Conservation (phyloP, 179 eudicot genomes). For the Amaranthus tricolor region DNA sequence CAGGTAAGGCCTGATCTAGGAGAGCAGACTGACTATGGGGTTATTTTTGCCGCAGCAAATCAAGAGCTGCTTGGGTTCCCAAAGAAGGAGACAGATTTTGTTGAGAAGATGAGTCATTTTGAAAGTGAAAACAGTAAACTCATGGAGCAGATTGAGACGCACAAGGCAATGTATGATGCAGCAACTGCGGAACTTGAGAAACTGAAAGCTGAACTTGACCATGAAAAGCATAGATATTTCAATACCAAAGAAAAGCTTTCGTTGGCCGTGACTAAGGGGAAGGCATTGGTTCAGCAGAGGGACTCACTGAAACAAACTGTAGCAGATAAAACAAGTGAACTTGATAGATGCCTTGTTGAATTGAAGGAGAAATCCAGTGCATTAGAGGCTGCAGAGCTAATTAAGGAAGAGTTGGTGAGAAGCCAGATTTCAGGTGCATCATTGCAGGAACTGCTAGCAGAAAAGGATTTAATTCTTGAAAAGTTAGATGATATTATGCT, state of each 20-base stretch:
- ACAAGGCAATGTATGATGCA: conserved; percentile 36
- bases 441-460: conserved; percentile 56
- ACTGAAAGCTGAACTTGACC: conserved; percentile 74
- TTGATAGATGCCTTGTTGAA: conserved; percentile 57
- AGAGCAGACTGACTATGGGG: conserved; percentile 54
- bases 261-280: conserved; percentile 96
- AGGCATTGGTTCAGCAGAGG: conserved; percentile 94
- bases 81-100: conserved; percentile 52
- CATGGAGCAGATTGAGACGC: conserved; percentile 58
- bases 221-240: conserved; percentile 65
- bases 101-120: conserved; percentile 48
- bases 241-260: conserved; percentile 96
- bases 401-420: conserved; percentile 54
- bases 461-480: conserved; percentile 58
- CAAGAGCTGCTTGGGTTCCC: conserved; percentile 54
- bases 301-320: conserved; percentile 74
- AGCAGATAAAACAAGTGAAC: conserved; percentile 66
- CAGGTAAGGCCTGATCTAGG: conserved; percentile 57
- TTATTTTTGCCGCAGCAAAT: conserved; percentile 49
- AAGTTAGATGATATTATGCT: conserved; percentile 55
- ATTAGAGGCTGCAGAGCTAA: conserved; percentile 63
- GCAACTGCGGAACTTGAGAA: conserved; percentile 58
- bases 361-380: conserved; percentile 73
- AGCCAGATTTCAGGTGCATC: conserved; percentile 58
- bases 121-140: conserved; percentile 55